Base-by-base conservation (phyloP, 2,329 filamentous ascomycete genomes). In the Colletotrichum trifolii region DNA sequence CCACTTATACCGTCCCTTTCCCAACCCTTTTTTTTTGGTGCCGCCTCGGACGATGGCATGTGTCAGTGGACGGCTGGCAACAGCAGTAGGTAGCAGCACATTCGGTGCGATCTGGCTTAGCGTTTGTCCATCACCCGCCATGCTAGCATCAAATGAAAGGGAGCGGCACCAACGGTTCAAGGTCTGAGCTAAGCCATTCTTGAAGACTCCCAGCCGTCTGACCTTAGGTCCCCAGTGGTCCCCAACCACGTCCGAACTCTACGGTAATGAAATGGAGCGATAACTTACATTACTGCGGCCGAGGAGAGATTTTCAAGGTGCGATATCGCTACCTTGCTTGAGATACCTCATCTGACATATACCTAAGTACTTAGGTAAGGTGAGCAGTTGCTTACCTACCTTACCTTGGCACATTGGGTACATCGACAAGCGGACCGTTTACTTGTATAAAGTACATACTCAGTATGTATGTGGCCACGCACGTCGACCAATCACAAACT, bases 11-110 rank as follows among this genome's bases (percentile, higher is more conserved):
- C 38, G 50, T 61, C 50, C 36, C 58, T 15, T 50, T 56, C 47
- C 52, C 12, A 56, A 34, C 58, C 40, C 13, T 17, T 17, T 33
- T 13, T 25, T 49, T 36, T 12, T 15, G 17, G 49, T 33, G 39
- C 33, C 49, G 49, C 47, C 56, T 34, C 17, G 25, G 35, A 48
- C 46, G 48, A 57, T 66, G 52, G 48, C 58, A 63, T 66, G 63
- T 66, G 63, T 42, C 47, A 63, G 59, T 39, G 58, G 46, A 57
- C 40, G 53, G 15, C 36, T 42, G 35, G 43, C 58, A 35, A 17
- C 46, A 65, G 25, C 4, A 25, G 25, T 25, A 25, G 25, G 25
- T 25, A 25, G 25, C 25, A 25, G 25, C 25, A 25, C 6, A n/a
- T 43, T 8, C 39, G 12, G n/a, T 39, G 53, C 35, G 34, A 48